Evolutionary conservation across 768 basidiomycete species (phyloP).

Genomic region (Gymnopilus junonius): DNA sequence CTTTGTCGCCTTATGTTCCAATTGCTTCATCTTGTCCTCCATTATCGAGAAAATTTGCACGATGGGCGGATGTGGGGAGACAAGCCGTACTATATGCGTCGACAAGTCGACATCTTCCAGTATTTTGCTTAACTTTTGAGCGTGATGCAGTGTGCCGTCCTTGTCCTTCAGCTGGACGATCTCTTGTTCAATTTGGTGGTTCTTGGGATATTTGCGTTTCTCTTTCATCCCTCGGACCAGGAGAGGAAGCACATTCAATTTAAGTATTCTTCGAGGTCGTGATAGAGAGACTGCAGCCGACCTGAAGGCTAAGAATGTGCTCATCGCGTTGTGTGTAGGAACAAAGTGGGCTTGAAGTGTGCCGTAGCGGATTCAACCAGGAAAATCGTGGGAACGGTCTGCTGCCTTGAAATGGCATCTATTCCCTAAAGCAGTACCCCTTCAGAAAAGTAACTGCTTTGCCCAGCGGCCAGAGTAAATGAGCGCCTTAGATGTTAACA

Average conservation of each 20-base stretch:
- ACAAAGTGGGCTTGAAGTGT: neutral
- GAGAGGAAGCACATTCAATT: neutral
- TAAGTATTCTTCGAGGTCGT: slow-evolving; percentile 5
- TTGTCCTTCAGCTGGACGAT: slow-evolving; percentile 24
- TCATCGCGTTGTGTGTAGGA: slow-evolving; percentile 22
- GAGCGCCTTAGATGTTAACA: too few species aligned
- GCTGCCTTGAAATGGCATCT: neutral
- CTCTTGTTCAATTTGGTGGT: slow-evolving; percentile 24
- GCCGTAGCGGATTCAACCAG: neutral
- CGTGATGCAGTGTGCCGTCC: slow-evolving; percentile 17
- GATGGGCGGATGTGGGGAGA: slow-evolving; percentile 55
- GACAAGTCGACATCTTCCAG: slow-evolving; percentile 48
- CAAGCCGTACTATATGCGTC: slow-evolving; percentile 57
- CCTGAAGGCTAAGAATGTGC: slow-evolving; percentile 35
- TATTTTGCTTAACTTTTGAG: slow-evolving; percentile 39
- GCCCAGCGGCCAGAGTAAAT: too few species aligned
- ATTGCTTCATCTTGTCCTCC: slow-evolving; percentile 26
- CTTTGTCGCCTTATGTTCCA: slow-evolving; percentile 45
- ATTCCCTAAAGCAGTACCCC: neutral
- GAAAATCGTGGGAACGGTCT: neutral
- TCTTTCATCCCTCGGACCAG: slow-evolving; percentile 6
- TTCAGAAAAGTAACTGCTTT: too few species aligned
- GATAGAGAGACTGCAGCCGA: slow-evolving; percentile 27
- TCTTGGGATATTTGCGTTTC: slow-evolving; percentile 21
- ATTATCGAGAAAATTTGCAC: slow-evolving; percentile 53